Evolutionary conservation across 352 stramenopile species (phyloP).

Genomic region (Pythium scleroteichum): DNA sequence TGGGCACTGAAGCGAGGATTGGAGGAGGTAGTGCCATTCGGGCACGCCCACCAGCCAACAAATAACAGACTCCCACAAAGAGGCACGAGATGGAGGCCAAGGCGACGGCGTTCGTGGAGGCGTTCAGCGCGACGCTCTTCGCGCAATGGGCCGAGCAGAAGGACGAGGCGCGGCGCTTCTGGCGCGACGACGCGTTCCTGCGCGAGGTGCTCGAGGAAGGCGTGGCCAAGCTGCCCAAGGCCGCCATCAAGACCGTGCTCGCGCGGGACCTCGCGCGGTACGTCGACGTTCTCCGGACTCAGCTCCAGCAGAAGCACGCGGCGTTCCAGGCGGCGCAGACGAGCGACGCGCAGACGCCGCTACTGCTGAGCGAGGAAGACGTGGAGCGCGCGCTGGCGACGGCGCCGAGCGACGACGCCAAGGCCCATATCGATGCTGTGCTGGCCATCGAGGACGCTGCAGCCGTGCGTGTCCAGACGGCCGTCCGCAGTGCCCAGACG

Average conservation of each 20-base stretch:
- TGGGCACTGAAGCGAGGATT: neutral
- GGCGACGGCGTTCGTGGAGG: conserved; percentile 54
- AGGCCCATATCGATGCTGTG: conserved; percentile 19
- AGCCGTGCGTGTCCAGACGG: conserved; percentile 21
- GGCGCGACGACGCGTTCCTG: conserved; percentile 42
- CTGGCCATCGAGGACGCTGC: conserved; percentile 39
- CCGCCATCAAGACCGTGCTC: conserved; percentile 48
- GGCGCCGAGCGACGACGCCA: conserved; percentile 23
- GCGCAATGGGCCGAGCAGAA: conserved; percentile 44
- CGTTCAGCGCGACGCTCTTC: conserved; percentile 59
- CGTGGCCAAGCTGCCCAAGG: conserved; percentile 56
- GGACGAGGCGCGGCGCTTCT: conserved; percentile 45
- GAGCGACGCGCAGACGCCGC: no score
- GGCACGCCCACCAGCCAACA: conserved; percentile 1
- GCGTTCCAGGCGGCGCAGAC: no score
- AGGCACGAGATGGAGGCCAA: conserved; percentile 47
- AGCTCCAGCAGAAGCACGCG: conserved; percentile 30
- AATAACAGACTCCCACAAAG: no score
- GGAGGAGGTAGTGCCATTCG: neutral
- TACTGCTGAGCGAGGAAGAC: conserved; percentile 52
- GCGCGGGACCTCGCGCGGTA: conserved; percentile 36
- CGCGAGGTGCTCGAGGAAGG: conserved; percentile 52
- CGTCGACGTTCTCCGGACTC: conserved; percentile 29
- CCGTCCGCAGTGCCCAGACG: conserved; percentile 16
- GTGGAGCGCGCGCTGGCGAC: conserved; percentile 54